Percentiles rank a stretch among this genome's conserved stretches.
These are phyloP conservation scores for Ceratobasidium sp. DNA, from an alignment of 1,284 basidiomycete genomes.

Conservation along the genomic window DNA sequence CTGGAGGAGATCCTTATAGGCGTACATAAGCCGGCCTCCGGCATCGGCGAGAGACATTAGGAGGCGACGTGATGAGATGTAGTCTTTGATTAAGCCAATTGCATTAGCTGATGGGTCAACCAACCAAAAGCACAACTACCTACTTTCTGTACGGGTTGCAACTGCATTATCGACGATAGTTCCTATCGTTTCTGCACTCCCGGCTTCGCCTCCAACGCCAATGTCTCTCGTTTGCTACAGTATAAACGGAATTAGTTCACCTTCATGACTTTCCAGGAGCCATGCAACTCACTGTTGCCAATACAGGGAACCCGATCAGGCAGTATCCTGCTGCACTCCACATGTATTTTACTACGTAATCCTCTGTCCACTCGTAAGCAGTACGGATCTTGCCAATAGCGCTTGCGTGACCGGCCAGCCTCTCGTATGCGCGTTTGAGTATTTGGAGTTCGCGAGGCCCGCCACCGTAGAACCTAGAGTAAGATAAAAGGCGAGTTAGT, in stretches of 20 bases:
- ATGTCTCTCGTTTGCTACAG: constrained; percentile 57
- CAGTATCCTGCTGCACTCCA: constrained; percentile 93
- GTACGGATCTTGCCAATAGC: constrained; percentile 93
- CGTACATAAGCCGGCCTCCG: constrained; percentile 92
- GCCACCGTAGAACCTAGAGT: constrained; percentile 90
- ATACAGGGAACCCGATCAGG: constrained; percentile 89
- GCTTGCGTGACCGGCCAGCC: constrained; percentile 90
- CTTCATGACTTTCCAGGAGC: constrained; percentile 65
- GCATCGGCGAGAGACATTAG: constrained; percentile 95
- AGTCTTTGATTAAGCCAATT: constrained; percentile 67
- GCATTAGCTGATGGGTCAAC: constrained; percentile 18
- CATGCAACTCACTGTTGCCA: constrained; percentile 56
- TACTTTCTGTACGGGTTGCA: constrained; percentile 75
- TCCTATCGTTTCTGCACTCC: constrained; percentile 5
- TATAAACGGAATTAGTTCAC: constrained; percentile 58
- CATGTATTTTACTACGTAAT: constrained; percentile 94
- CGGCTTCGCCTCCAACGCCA: constrained; percentile 30
- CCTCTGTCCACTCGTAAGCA: constrained; percentile 91
- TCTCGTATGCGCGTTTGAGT: constrained; percentile 82
- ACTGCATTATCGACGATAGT: constrained; percentile 59
- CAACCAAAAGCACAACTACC: constrained; percentile 52
- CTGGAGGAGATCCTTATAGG: constrained; percentile 92
- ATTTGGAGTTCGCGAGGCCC: constrained; percentile 89
- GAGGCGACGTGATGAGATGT: constrained; percentile 95
- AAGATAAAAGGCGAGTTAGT: neutral